Percentiles rank a stretch among this genome's conserved stretches.
Conservation (phyloP, 495 filamentous ascomycete genomes). For the Cladorrhinum samala region DNA sequence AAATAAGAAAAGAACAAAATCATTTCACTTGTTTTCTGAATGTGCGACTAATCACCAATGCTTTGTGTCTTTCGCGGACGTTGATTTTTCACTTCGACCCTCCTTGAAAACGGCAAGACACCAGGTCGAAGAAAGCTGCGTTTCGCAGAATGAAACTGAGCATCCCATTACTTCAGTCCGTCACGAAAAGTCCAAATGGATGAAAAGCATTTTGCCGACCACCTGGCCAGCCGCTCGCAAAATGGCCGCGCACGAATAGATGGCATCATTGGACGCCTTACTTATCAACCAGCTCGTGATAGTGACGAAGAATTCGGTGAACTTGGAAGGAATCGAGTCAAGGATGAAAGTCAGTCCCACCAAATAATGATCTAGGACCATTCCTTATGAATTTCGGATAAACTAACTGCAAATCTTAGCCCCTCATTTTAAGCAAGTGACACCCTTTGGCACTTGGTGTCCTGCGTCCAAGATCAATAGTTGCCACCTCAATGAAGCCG, state of each 20-base stretch:
- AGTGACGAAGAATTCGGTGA: constrained; percentile 12
- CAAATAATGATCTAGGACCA: background rate
- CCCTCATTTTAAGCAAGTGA: constrained; percentile 36
- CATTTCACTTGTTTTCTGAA: no score
- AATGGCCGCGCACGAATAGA: constrained; percentile 13
- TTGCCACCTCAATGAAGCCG: constrained; percentile 10
- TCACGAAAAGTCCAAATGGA: constrained; percentile 22
- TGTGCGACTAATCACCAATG: no score
- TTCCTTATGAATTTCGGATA: background rate
- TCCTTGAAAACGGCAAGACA: background rate
- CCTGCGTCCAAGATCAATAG: constrained; percentile 11
- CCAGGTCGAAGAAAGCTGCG: background rate
- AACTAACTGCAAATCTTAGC: constrained; percentile 25
- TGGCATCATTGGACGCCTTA: constrained; percentile 23
- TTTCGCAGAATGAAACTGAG: constrained; percentile 18
- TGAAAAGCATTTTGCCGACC: constrained; percentile 12
- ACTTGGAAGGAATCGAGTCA: constrained; percentile 15
- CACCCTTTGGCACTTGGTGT: constrained; percentile 32
- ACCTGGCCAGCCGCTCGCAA: constrained; percentile 1
- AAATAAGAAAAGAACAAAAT: no score
- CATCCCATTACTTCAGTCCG: background rate
- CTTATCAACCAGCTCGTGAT: constrained; percentile 15
- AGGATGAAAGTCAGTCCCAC: constrained; percentile 20
- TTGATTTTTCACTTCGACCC: no score
- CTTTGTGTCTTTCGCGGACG: no score